Conservation (phyloP, 2,329 filamentous ascomycete species). For the Verticillium dahliae region DNA sequence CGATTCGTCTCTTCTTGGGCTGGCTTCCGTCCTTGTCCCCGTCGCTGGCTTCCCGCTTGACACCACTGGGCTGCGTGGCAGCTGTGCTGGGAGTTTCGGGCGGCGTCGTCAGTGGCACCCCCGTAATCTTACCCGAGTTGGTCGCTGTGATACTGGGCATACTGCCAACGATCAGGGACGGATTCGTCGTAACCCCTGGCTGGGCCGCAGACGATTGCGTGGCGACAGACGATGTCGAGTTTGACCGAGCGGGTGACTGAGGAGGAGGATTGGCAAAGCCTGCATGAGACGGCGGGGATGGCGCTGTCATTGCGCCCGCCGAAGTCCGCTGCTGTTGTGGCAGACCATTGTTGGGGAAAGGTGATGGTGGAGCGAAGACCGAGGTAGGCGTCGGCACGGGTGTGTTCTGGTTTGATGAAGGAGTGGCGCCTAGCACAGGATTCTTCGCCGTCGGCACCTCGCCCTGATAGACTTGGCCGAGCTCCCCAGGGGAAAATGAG, state of each 20-base stretch:
- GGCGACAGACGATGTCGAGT: slow-evolving; percentile 47
- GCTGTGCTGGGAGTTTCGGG: slow-evolving; percentile 76
- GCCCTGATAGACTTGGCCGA: slow-evolving; percentile 75
- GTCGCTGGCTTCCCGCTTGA: slow-evolving; percentile 52
- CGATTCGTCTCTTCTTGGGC: slow-evolving; percentile 64
- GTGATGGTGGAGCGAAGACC: slow-evolving; percentile 55
- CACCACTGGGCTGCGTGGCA: slow-evolving; percentile 26
- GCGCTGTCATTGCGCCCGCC: slow-evolving; percentile 49
- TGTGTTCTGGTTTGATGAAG: slow-evolving; percentile 55
- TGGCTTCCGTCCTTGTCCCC: slow-evolving; percentile 45
- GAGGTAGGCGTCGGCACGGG: slow-evolving; percentile 66
- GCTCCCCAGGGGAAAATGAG: slow-evolving; percentile 74
- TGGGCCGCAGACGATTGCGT: slow-evolving; percentile 17
- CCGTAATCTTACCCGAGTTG: slow-evolving; percentile 56
- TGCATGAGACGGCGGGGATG: slow-evolving; percentile 49
- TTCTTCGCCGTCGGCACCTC: slow-evolving; percentile 49
- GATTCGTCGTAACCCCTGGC: slow-evolving; percentile 62
- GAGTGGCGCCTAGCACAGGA: slow-evolving; percentile 27
- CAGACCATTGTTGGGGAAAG: slow-evolving; percentile 35
- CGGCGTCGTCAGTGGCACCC: slow-evolving; percentile 76
- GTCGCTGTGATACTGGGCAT: slow-evolving; percentile 72
- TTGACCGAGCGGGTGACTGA: slow-evolving; percentile 76
- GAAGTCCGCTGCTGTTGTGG: slow-evolving; percentile 53
- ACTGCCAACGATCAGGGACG: slow-evolving; percentile 69
- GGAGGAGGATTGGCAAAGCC: slow-evolving; percentile 60